A percentile compares a stretch with the other conserved stretches of the same genome.
These are phyloP conservation scores for Catunica adiposa DNA, from an alignment of 2,329 filamentous ascomycete species.

Conservation along the genomic window DNA sequence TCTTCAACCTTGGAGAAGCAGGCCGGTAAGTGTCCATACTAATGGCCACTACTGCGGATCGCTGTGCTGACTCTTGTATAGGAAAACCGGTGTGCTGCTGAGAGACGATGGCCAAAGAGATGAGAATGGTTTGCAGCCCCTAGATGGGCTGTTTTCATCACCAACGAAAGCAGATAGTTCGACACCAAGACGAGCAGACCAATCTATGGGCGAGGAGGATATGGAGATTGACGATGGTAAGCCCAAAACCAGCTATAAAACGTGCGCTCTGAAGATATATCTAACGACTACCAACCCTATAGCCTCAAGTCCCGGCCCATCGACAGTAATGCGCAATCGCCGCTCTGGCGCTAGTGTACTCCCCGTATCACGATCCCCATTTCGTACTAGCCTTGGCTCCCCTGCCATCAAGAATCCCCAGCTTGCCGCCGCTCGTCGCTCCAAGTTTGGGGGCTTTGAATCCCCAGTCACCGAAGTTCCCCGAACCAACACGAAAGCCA, in stretches of 20 bases:
- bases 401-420: conserved; percentile 47
- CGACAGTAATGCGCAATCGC: conserved; percentile 35
- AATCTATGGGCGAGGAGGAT: conserved; percentile 27
- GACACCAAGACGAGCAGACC: conserved; percentile 20
- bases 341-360: conserved; percentile 32
- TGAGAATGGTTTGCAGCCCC: conserved; percentile 78
- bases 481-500: background rate
- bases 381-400: conserved; percentile 43
- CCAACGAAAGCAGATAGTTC: conserved; percentile 35
- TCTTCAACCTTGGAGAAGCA: conserved; percentile 22
- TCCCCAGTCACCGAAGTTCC: background rate
- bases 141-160: conserved; percentile 79
- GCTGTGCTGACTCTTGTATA: too few relatives aligned
- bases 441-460: background rate
- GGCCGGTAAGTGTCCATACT: conserved; percentile 22
- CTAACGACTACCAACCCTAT: too few relatives aligned
- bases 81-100: conserved; percentile 77
- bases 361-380: conserved; percentile 39
- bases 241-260: too few relatives aligned
- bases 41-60: too few relatives aligned
- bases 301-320: conserved; percentile 39
- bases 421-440: conserved; percentile 26
- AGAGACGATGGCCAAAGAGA: conserved; percentile 67
- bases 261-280: too few relatives aligned
- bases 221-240: conserved; percentile 30